Percentiles rank a stretch among this genome's conserved stretches.
Evolutionary conservation across 495 filamentous ascomycete genomes (phyloP).

Genomic region (Penicillium goetzii): DNA sequence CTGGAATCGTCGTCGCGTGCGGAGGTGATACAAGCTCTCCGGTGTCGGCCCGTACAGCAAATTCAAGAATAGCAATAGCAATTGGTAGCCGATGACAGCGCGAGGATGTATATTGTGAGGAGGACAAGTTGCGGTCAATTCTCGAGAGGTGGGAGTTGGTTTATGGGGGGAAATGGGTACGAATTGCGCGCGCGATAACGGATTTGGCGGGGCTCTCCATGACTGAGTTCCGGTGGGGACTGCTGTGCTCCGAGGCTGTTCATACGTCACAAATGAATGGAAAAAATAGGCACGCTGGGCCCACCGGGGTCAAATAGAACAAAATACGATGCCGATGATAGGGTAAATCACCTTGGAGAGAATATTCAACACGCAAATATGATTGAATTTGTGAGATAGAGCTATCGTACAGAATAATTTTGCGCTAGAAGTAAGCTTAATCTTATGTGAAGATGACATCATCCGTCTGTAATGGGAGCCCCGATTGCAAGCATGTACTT

Average conservation of each 20-base stretch:
- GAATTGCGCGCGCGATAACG: constrained; percentile 20
- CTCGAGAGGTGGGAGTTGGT: background rate
- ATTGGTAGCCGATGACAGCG: background rate
- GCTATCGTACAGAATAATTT: background rate
- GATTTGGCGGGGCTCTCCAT: constrained; percentile 30
- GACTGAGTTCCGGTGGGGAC: constrained; percentile 35
- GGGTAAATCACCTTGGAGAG: too few species aligned
- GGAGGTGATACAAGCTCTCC: constrained; percentile 3
- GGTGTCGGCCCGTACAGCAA: background rate
- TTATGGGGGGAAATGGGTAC: constrained; percentile 11
- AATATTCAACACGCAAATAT: background rate
- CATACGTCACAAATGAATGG: constrained; percentile 24
- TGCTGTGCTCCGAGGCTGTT: constrained; percentile 32
- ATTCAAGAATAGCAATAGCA: constrained; percentile 2
- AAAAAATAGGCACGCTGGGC: constrained; percentile 4
- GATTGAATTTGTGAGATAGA: background rate
- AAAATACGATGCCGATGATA: background rate
- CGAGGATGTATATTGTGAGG: background rate
- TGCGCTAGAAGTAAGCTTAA: constrained; percentile 4
- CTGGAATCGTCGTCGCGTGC: constrained; percentile 20
- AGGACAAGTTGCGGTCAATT: background rate
- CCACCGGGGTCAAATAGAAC: background rate
- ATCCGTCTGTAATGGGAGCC: constrained; percentile 9
- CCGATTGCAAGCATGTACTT: constrained; percentile 6
- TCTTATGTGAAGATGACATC: constrained; percentile 15